These are phyloP conservation scores for Kazachstania psychrophila DNA, from an alignment of 805 yeast genomes.

Conservation along the genomic window DNA sequence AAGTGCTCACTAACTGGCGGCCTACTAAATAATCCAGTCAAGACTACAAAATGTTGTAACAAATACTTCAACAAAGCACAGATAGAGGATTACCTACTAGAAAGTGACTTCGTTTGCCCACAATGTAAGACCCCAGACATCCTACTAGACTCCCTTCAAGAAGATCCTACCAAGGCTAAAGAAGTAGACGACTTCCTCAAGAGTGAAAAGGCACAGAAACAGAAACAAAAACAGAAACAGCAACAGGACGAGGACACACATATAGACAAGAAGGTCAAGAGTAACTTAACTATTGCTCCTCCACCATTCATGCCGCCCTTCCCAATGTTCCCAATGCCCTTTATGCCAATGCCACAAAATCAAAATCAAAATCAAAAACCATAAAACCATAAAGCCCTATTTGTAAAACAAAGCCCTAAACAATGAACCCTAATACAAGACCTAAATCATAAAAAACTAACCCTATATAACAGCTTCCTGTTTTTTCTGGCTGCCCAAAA, in stretches of 20 bases:
- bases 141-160: conserved; percentile 59
- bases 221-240: background rate
- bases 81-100: conserved; percentile 59
- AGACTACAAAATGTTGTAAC: conserved; percentile 70
- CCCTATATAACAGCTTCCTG: too few relatives aligned
- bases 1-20: conserved; percentile 64
- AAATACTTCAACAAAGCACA: conserved; percentile 49
- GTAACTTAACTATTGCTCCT: background rate
- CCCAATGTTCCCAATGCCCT: conserved; percentile 32
- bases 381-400: too few relatives aligned
- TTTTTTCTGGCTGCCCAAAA: too few relatives aligned
- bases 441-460: too few relatives aligned
- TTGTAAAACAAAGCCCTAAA: background rate
- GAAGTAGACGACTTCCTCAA: conserved; percentile 45
- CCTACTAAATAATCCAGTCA: conserved; percentile 61
- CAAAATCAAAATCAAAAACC: too few relatives aligned
- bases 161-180: conserved; percentile 50
- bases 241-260: background rate
- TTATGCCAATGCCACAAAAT: conserved; percentile 9
- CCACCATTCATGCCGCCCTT: conserved; percentile 29
- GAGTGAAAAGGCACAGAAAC: conserved; percentile 21
- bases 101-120: conserved; percentile 85
- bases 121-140: conserved; percentile 68
- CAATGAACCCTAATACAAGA: too few relatives aligned
- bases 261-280: conserved; percentile 1